These are phyloP conservation scores for Lactifluus hygrophoroides DNA, from an alignment of 768 basidiomycete genomes.

Conservation along the genomic window DNA sequence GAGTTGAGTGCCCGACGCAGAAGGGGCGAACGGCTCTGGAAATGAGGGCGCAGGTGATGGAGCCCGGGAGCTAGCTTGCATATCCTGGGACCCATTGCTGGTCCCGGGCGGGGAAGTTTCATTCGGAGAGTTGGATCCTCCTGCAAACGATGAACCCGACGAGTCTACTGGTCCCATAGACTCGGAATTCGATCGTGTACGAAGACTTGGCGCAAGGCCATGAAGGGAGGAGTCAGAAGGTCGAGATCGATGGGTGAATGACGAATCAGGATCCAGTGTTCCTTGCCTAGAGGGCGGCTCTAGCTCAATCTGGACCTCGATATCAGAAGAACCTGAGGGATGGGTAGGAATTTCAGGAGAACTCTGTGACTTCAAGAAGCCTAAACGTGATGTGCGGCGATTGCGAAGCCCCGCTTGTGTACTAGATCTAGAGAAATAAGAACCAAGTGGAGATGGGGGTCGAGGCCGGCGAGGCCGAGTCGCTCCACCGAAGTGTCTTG, in stretches of 20 bases:
- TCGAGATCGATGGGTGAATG: neutral
- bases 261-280: neutral
- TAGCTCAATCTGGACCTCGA: neutral
- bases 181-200: neutral
- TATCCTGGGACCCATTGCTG: too few species aligned
- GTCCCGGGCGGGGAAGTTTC: too few species aligned
- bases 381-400: neutral
- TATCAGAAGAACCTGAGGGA: neutral
- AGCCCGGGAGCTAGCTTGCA: neutral
- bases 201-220: neutral
- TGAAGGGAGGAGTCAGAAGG: neutral
- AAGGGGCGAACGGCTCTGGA: neutral
- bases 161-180: neutral
- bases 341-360: neutral
- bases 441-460: neutral
- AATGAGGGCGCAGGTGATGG: neutral
- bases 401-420: neutral
- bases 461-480: neutral
- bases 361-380: neutral
- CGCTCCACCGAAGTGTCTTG: neutral
- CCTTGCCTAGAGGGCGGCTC: neutral
- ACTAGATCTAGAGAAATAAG: neutral
- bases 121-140: neutral
- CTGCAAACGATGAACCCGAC: neutral
- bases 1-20: neutral